These are phyloP conservation scores for Periconia sp. DNA, from an alignment of 2,329 filamentous ascomycete genomes.

Conservation along the genomic window DNA sequence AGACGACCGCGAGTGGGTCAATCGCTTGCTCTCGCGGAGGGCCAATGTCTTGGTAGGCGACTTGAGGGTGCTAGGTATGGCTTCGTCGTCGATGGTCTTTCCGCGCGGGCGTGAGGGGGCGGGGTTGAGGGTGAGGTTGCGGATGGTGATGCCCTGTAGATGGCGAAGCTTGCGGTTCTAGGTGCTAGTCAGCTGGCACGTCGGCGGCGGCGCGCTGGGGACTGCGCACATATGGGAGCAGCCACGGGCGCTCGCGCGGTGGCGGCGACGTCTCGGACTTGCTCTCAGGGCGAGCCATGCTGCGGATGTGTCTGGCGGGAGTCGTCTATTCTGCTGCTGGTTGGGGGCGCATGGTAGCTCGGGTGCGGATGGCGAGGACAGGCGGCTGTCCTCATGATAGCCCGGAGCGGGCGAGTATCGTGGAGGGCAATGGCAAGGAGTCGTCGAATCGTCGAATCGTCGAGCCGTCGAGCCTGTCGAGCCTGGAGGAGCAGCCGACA, in stretches of 20 bases:
- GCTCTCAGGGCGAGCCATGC: conserved; percentile 25
- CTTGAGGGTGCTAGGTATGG: conserved; percentile 69
- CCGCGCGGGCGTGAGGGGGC: conserved; percentile 57
- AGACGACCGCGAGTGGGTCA: conserved; percentile 66
- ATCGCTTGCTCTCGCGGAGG: conserved; percentile 54
- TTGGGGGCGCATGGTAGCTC: not conserved
- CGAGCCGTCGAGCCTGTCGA: conserved; percentile 12
- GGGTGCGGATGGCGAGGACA: not conserved
- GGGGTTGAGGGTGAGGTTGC: conserved; percentile 77
- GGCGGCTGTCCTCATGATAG: not conserved
- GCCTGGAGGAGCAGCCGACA: conserved; percentile 15
- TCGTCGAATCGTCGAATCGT: not conserved
- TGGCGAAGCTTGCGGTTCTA: conserved; percentile 89
- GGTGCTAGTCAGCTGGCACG: not conserved
- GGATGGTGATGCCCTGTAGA: conserved; percentile 82
- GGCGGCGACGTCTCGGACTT: conserved; percentile 15
- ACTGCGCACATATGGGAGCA: conserved; percentile 42
- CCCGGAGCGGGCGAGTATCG: not conserved
- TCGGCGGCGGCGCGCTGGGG: no score
- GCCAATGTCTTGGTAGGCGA: conserved; percentile 71
- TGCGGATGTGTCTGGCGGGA: conserved; percentile 19
- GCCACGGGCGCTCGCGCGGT: conserved; percentile 45
- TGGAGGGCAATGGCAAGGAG: conserved; percentile 8
- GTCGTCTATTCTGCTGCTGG: not conserved
- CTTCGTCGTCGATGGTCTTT: conserved; percentile 77